Conservation (phyloP, 345 rosid genomes). For the Erodium maritimum region DNA sequence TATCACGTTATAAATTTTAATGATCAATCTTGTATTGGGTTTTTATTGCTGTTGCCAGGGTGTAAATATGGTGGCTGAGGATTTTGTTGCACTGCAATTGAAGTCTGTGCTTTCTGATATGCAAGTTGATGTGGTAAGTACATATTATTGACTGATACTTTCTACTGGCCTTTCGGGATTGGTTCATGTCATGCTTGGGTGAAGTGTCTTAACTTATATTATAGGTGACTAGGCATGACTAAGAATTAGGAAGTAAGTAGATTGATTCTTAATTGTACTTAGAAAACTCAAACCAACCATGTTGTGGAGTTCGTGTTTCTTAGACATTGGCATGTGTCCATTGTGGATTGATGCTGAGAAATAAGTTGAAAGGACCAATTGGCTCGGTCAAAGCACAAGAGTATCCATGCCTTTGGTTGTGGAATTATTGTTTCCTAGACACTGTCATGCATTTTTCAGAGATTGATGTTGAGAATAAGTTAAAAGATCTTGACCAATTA, state of each 20-base stretch:
- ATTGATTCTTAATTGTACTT: too few relatives aligned
- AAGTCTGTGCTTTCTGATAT: conserved; percentile 89
- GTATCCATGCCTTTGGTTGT: too few relatives aligned
- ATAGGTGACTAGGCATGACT: not conserved
- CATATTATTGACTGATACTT: not conserved
- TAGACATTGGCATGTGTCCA: not conserved
- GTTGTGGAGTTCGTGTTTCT: not conserved
- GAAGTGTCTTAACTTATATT: not conserved
- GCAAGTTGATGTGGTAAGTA: conserved; percentile 77
- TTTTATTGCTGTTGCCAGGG: conserved; percentile 21
- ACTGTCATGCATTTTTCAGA: too few relatives aligned
- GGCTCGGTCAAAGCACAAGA: too few relatives aligned
- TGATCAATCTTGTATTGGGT: not conserved
- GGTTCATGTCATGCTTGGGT: not conserved
- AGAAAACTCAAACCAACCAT: not conserved
- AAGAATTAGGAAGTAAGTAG: not conserved
- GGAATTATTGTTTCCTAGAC: too few relatives aligned
- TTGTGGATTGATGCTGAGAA: too few relatives aligned
- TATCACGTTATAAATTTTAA: too few relatives aligned
- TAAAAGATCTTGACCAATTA: too few relatives aligned
- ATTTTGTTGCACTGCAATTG: conserved; percentile 62
- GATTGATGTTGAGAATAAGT: too few relatives aligned
- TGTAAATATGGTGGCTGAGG: conserved; percentile 33
- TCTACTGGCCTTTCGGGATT: not conserved
- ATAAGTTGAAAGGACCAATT: too few relatives aligned